Percentiles rank a stretch among this genome's conserved stretches.
These are phyloP conservation scores for Taphrina populina DNA, from an alignment of 1,139 yeast species.

Conservation along the genomic window DNA sequence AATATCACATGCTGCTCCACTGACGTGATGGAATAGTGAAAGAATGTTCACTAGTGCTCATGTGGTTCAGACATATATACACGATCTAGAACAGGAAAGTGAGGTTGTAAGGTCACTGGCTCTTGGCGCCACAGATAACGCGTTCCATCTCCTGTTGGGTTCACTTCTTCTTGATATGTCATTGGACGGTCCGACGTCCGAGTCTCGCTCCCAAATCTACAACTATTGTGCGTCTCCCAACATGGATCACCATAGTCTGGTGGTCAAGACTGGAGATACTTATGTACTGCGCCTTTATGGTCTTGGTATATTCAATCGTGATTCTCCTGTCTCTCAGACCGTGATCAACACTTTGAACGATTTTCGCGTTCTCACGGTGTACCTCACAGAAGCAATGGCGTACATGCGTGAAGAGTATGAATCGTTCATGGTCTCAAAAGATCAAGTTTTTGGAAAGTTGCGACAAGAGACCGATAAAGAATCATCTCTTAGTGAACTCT, in stretches of 20 bases:
- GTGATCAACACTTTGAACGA: constrained; percentile 22
- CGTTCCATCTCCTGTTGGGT: constrained; percentile 6
- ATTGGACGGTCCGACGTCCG: neutral
- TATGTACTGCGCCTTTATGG: neutral
- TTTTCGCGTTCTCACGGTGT: constrained; percentile 27
- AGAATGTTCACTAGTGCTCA: constrained; percentile 1
- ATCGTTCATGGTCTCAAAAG: constrained; percentile 19
- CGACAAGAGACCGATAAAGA: constrained; percentile 7
- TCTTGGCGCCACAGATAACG: neutral
- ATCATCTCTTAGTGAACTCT: constrained; percentile 6
- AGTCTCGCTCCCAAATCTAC: neutral
- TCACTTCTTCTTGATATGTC: constrained; percentile 8
- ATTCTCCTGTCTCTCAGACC: neutral
- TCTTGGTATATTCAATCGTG: neutral
- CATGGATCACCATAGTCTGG: constrained; percentile 6
- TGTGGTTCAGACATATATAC: constrained; percentile 17
- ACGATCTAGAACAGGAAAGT: constrained; percentile 18
- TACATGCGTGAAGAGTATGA: constrained; percentile 36
- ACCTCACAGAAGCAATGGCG: constrained; percentile 35
- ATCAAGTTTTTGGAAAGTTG: constrained; percentile 11
- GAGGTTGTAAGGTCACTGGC: constrained; percentile 5
- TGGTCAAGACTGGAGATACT: neutral
- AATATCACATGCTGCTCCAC: too few species aligned
- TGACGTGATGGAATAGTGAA: constrained; percentile 1
- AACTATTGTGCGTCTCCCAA: neutral